Evolutionary conservation across 768 basidiomycete species (phyloP), one percentile per base, ranked within the genome.

Genomic region (Guyanaporus albipodus): DNA sequence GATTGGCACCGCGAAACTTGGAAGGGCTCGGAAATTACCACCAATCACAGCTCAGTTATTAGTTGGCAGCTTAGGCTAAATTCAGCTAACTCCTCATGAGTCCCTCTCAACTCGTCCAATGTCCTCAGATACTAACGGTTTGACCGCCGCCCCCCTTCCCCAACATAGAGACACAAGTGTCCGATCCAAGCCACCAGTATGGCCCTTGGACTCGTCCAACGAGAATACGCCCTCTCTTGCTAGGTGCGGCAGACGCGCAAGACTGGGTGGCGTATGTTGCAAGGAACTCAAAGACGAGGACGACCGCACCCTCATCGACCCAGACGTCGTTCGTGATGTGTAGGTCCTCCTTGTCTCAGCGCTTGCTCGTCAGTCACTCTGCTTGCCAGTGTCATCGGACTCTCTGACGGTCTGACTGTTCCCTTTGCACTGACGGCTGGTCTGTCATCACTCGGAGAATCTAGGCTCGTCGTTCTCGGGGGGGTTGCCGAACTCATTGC

Each of bases 401-500:
- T 92, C 8, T 88, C 87, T 0, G 91, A 93, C 57, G 91, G 91
- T 7, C 70, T 93, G 40, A 94, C 92, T 0, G 91, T 95, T 1
- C 92, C 92, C 0, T 95, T 95, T 62, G 92, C 92, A 8, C 71
- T 95, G 31, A 81, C 92, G 3, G 92, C 92, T 5, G 92, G 92
- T 45, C 77, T 94, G 21, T 88, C 89, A 10, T 86, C 92, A 10
- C 76, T 96, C 31, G 94, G 94, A 38, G 83, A 88, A 49, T 92
- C 91, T 7, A 82, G 77, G 44, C 77, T 97, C n/a, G 96, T 99
- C 52, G 86, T 95, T 39, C 78, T 95, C 23, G 95, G 92, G 44
- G 96, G 96, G 14, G 71, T 96, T 28, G 95, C 96, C 1, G 96
- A 99, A 65, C 84, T 99, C 55, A 91, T 95, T 47, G 91, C 94